Evolutionary conservation across 2,329 filamentous ascomycete genomes (phyloP), one percentile per base, ranked within the genome.

Genomic region (Aspergillus alliaceus): DNA sequence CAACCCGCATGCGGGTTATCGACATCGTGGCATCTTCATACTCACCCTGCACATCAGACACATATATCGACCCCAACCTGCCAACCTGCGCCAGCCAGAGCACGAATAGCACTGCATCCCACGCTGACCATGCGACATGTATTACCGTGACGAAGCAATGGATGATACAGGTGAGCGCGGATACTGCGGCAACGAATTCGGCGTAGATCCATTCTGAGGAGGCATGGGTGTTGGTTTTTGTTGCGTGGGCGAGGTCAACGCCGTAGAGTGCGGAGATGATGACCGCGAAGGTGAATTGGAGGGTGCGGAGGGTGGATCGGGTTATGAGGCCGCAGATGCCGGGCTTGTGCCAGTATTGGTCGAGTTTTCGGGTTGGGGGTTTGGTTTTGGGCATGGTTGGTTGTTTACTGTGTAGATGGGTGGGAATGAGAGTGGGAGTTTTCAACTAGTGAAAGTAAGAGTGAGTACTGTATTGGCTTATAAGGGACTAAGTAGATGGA

Each of bases 201-300:
- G 63, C 58, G 50, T 64, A 65, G 15, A 65, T 53, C 63, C 63
- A 65, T 50, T 59, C 53, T 7, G 63, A 29, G 4, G 27, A 15
- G n/a, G 58, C 60, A 46, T 18, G 35, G 2, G 25, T 32, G n/a
- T 58, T 34, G 15, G 31, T n/a, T 35, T 55, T 55, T 15, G 57
- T 63, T 32, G 60, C 58, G 32, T 61, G 59, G 12, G 57, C 48
- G 6, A 65, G 58, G 51, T 65, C 63, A 3, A 61, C 48, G 4
- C 61, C 59, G 55, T 65, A 65, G n/a, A 65, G 56, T 20, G 25
- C 57, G 37, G 61, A 58, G 42, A 55, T 54, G 42, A 56, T 50
- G 15, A 61, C 46, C 27, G 61, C 59, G 50, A 65, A 54, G 40
- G 57, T 35, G 52, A 64, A 58, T 47, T 65, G 63, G 24, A 62